These are phyloP conservation scores for Colletotrichum kahawae DNA, from an alignment of 2,329 filamentous ascomycete species.

Conservation along the genomic window DNA sequence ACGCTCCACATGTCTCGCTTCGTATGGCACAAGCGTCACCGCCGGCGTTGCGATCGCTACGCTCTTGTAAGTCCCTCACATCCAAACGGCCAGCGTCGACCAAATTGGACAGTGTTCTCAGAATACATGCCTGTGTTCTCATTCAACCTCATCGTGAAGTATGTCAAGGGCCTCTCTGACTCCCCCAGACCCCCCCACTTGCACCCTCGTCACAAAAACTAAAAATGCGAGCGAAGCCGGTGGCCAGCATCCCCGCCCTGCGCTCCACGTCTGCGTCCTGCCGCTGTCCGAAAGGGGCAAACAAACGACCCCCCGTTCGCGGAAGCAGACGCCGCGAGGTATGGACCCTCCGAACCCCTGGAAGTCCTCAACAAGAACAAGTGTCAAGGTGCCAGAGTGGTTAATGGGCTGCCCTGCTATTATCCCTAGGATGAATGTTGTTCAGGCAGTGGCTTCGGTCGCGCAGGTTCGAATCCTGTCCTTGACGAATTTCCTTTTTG, in stretches of 20 bases:
- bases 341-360: neutral
- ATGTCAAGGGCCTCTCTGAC: neutral
- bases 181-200: neutral
- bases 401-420: conserved; percentile 24
- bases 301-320: neutral
- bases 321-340: neutral
- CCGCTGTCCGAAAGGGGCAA: conserved; percentile 3
- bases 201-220: neutral
- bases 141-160: conserved; percentile 47
- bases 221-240: neutral
- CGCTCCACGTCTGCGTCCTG: conserved; percentile 9
- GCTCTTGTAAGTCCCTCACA: neutral
- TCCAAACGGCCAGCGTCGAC: neutral
- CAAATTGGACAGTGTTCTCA: neutral
- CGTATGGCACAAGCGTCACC: conserved; percentile 84
- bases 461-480: conserved; percentile 23
- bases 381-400: conserved; percentile 21
- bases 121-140: conserved; percentile 42
- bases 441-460: conserved; percentile 23
- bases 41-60: conserved; percentile 70
- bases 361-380: neutral
- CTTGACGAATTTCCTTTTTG: conserved; percentile 1
- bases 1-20: conserved; percentile 76
- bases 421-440: too few relatives aligned
- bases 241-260: neutral